Evolutionary conservation across 805 yeast species (phyloP), one percentile per base, ranked within the genome.

Genomic region (Pichia ethanolica): DNA sequence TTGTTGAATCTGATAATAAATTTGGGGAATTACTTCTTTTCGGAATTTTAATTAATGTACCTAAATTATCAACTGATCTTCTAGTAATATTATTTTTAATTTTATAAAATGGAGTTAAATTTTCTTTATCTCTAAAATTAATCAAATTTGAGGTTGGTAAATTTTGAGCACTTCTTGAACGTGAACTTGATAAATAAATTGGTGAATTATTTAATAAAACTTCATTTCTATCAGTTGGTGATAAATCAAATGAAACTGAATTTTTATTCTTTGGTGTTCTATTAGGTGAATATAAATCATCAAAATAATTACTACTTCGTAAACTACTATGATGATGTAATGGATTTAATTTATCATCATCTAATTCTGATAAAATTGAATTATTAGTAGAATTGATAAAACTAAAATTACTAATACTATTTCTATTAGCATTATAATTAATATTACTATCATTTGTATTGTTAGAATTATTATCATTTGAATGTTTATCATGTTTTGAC

Each of bases 221-320:
- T 20, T 45, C 48, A 32, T 37, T n/a, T 7, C 20, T 4, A 12
- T 34, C 36, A 12, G n/a, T 6, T 2, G 42, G 35, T 4, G 49
- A 42, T 5, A 47, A 27, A 28, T 47, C 49, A 41, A 47, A 47
- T 1, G 49, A 41, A n/a, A 46, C 42, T 1, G 49, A 35, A 28
- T 40, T 34, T 12, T 13, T 32, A 32, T 41, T 46, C n/a, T 9
- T 44, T 5, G 41, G 41, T 12, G 42, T n/a, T 11, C 3, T 34
- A 39, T 13, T 20, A 30, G 35, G 35, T 34, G 35, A 41, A 30
- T 35, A 3, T 6, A 35, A n/a, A 35, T 35, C 38, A 34, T 34
- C 13, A 34, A 30, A 20, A 20, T 20, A 20, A 20, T 20, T 20
- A 20, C 3, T 20, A 20, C 3, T 20, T 20, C 20, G 20, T 20